These are phyloP conservation scores for Colletotrichum sidae DNA, from an alignment of 2,329 filamentous ascomycete species.

Conservation along the genomic window DNA sequence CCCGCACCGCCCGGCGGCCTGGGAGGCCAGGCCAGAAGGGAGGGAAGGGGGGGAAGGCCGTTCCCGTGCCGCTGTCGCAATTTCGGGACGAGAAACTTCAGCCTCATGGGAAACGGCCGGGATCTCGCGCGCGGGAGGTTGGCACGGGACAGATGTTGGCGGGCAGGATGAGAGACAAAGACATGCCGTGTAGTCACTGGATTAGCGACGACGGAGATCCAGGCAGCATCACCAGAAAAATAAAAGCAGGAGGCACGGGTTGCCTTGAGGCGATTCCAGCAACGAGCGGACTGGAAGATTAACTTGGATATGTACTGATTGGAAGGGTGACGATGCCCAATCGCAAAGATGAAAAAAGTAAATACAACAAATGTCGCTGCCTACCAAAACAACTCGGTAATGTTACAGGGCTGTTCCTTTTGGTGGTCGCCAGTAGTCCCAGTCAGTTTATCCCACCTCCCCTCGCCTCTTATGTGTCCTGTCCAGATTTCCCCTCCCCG, in stretches of 20 bases:
- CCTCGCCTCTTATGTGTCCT: background rate
- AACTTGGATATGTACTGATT: conserved; percentile 24
- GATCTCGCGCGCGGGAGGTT: no score
- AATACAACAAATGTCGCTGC: conserved; percentile 21
- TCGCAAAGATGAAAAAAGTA: conserved; percentile 7
- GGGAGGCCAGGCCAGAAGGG: no score
- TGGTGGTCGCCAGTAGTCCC: background rate
- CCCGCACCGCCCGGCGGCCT: no score
- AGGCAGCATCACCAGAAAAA: background rate
- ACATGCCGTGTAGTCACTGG: background rate
- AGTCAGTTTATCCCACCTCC: conserved; percentile 5
- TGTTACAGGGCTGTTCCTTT: conserved; percentile 26
- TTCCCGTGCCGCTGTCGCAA: no score
- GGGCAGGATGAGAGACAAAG: background rate
- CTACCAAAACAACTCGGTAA: conserved; percentile 25
- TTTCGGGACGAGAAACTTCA: no score
- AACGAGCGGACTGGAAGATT: conserved; percentile 11
- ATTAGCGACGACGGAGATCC: background rate
- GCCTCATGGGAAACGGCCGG: no score
- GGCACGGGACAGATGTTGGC: no score
- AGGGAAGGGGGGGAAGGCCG: no score
- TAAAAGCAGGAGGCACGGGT: background rate
- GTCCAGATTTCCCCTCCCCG: background rate
- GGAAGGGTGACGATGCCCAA: conserved; percentile 9
- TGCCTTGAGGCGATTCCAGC: background rate